Evolutionary conservation across 768 basidiomycete genomes (phyloP), one percentile per base, ranked within the genome.

Genomic region (Epithele typhae): DNA sequence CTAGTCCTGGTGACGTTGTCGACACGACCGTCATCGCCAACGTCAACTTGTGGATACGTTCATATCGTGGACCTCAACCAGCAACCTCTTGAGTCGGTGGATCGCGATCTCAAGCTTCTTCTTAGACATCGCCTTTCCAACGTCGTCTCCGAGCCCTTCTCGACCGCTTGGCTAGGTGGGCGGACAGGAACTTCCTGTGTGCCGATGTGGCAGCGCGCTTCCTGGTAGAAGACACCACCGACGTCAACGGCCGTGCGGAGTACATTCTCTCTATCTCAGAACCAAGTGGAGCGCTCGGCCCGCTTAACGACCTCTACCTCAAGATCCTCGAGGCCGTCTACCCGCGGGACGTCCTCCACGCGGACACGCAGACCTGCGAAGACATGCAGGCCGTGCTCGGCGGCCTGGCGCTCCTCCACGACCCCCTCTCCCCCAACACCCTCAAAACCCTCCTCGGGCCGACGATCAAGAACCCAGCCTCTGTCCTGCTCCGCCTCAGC

Each of bases 171-270:
- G 23, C 37, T 3, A 14, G 33, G 27, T 9, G 32, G 21, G 37
- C 45, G 15, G 37, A 46, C 7, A 25, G 37, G 2, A 18, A 40
- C 10, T 46, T 46, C 25, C 15, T 40, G 12, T 46, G 40, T 37
- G 45, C 45, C 4, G 27, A 22, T 12, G 24, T 22, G 6, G 45
- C 38, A 2, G 21, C 40, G 17, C 15, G 40, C 17, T 30, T 39
- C 14, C 37, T 46, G 18, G 25, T 3, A 18, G n/a, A 21, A 17
- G 9, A 22, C 11, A 19, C 27, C 27, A 25, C 21, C 14, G 12
- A 44, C 14, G 15, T 25, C 18, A 32, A 30, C 11, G 37, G 40
- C 14, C 23, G 25, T n/a, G 19, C 33, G 12, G 25, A 21, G 18
- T 18, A 23, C 12, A 25, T 40, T 11, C 45, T 46, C 14, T 37